Percentiles rank a stretch among this genome's conserved stretches.
These are phyloP conservation scores for Monilinia laxa DNA, from an alignment of 2,329 filamentous ascomycete genomes.

Conservation along the genomic window DNA sequence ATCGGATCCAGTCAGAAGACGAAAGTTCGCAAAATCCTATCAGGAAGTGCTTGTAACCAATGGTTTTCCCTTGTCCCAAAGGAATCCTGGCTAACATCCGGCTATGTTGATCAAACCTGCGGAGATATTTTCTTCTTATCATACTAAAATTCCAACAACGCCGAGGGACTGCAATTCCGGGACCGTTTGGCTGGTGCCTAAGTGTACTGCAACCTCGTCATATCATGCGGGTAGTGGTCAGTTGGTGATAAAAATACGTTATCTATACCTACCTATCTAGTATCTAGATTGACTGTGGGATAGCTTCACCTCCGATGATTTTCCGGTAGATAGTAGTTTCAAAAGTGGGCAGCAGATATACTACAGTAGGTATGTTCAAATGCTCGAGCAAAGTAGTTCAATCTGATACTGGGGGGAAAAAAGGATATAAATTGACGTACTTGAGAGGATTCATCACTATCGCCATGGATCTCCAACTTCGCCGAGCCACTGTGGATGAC, in stretches of 20 bases:
- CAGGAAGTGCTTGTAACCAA: background rate
- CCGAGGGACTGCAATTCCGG: background rate
- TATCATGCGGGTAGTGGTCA: background rate
- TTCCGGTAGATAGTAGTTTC: constrained; percentile 1
- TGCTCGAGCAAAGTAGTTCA: constrained; percentile 1
- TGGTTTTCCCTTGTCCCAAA: background rate
- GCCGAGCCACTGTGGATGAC: constrained; percentile 27
- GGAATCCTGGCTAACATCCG: no score
- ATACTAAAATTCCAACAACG: background rate
- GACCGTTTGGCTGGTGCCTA: constrained; percentile 12
- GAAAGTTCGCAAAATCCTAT: background rate
- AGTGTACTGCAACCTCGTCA: constrained; percentile 3
- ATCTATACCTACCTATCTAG: background rate
- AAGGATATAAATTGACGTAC: background rate
- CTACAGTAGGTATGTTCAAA: background rate
- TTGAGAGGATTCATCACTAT: background rate
- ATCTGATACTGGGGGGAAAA: background rate
- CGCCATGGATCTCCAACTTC: constrained; percentile 22
- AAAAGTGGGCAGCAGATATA: constrained; percentile 6
- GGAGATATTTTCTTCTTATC: background rate
- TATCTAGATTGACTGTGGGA: background rate
- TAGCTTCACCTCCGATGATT: background rate
- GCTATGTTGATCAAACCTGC: background rate
- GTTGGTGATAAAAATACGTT: background rate
- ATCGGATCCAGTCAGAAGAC: background rate